Evolutionary conservation across 2,329 filamentous ascomycete genomes (phyloP).

Genomic region (Exophiala spinifera): DNA sequence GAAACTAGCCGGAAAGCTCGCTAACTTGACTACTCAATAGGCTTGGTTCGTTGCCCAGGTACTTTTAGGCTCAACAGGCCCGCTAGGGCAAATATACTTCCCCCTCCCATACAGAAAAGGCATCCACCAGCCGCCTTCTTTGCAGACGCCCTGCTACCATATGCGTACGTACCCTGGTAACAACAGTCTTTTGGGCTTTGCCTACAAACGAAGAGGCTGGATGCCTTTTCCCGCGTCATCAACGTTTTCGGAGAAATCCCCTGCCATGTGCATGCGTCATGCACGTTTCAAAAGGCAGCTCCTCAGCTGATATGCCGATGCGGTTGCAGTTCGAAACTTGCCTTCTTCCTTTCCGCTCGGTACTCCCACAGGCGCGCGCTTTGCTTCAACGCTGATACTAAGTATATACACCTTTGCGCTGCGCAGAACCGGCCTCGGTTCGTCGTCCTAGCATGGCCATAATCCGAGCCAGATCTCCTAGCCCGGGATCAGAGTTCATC

Average conservation of each 20-base stretch:
- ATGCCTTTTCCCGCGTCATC: not conserved
- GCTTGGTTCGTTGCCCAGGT: no score
- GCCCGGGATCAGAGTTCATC: not conserved
- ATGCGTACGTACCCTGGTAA: no score
- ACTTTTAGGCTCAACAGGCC: no score
- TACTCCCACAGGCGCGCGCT: no score
- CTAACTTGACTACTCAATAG: no score
- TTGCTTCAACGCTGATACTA: no score
- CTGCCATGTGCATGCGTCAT: not conserved
- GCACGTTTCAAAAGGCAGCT: not conserved
- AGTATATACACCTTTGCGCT: not conserved
- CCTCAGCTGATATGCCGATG: not conserved
- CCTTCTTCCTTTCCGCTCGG: not conserved
- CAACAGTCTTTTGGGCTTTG: not conserved
- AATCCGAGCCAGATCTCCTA: not conserved
- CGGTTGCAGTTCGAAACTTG: not conserved
- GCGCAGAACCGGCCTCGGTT: not conserved
- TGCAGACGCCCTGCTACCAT: not conserved
- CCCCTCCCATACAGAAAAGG: not conserved
- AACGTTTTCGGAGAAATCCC: not conserved
- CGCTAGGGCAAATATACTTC: not conserved
- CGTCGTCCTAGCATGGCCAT: not conserved
- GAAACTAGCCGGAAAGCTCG: not conserved
- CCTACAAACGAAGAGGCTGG: not conserved
- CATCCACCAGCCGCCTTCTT: not conserved